Base-by-base conservation (phyloP, 768 basidiomycete species). In the Boletus fagicola region DNA sequence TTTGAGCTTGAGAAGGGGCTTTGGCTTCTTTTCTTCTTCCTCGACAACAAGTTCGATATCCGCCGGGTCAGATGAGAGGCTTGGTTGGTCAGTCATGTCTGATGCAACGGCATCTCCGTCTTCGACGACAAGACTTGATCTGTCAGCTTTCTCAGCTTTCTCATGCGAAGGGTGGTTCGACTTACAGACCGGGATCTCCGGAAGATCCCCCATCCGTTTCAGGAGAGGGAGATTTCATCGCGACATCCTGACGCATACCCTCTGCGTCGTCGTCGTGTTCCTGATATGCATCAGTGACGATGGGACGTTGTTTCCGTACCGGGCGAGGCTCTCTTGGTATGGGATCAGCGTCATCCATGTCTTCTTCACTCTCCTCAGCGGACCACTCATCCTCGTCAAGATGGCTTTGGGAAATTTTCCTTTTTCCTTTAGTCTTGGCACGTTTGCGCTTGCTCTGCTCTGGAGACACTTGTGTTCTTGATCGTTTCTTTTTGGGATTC, bases 1-100 rank as follows among this genome's bases (percentile, higher is more conserved):
- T 53, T 71, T 80, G 36, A 93, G 78, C 53, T 82, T 78, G 35
- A 92, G 73, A 31, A 79, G 61, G 7, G 88, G 85, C 65, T 92
- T 89, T 13, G 86, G 88, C 63, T 93, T 92, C 62, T 76, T 75
- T 59, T 86, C 86, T 51, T 87, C 86, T 48, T 85, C 82, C n/a
- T 75, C 76, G 28, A 75, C 62, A 49, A 80, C 80, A 16, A 81
- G 69, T 35, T 81, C 75, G 42, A 80, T 63, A 28, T 64, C 62
- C 18, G 49, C 36, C 4, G 10, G 16, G 35, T 55, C 48, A 10
- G 57, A 39, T 20, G 51, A 38, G 10, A n/a, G 16, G 12, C 28
- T 33, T 24, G 35, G 38, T 48, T 56, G 53, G 26, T 57, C 44
- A 12, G 39, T 52, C 26, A 49, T 2, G 42, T 52, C 59, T 5